These are phyloP conservation scores for Bondarzewia mesenterica DNA, from an alignment of 1,284 basidiomycete species.

Conservation along the genomic window DNA sequence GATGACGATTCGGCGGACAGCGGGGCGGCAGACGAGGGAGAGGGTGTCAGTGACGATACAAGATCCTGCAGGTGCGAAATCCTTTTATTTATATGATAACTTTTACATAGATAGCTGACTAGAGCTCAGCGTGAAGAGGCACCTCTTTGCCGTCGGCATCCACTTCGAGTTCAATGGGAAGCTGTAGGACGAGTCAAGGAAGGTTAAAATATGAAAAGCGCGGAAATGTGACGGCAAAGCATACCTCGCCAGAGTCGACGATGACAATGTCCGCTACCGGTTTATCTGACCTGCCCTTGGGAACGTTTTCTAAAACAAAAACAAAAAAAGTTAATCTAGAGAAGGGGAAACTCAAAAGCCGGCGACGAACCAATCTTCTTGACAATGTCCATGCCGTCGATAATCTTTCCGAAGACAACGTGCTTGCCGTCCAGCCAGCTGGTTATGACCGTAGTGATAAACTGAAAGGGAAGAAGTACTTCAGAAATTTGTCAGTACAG, in stretches of 20 bases:
- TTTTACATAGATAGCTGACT: conserved; percentile 34
- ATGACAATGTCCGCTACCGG: conserved; percentile 73
- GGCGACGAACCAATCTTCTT: conserved; percentile 53
- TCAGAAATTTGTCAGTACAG: not conserved
- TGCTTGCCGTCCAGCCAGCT: conserved; percentile 74
- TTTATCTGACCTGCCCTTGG: conserved; percentile 62
- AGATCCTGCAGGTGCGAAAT: conserved; percentile 21
- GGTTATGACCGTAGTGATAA: conserved; percentile 76
- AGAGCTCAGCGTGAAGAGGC: conserved; percentile 89
- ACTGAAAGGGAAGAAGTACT: conserved; percentile 34
- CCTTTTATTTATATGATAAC: conserved; percentile 46
- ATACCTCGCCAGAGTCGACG: conserved; percentile 76
- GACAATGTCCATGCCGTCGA: conserved; percentile 88
- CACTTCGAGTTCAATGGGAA: conserved; percentile 60
- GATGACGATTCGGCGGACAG: not conserved
- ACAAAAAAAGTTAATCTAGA: conserved; percentile 12
- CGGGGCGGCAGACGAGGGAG: not conserved
- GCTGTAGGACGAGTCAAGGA: too few species aligned
- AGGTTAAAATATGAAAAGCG: too few species aligned
- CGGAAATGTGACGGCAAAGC: conserved; percentile 13
- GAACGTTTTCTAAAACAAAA: conserved; percentile 55
- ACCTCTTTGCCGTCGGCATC: conserved; percentile 78
- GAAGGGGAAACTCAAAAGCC: not conserved
- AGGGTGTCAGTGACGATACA: conserved; percentile 2
- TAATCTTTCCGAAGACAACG: conserved; percentile 86